These are phyloP conservation scores for Petunia hybrid DNA, from an alignment of 305 asterid species.

Conservation along the genomic window DNA sequence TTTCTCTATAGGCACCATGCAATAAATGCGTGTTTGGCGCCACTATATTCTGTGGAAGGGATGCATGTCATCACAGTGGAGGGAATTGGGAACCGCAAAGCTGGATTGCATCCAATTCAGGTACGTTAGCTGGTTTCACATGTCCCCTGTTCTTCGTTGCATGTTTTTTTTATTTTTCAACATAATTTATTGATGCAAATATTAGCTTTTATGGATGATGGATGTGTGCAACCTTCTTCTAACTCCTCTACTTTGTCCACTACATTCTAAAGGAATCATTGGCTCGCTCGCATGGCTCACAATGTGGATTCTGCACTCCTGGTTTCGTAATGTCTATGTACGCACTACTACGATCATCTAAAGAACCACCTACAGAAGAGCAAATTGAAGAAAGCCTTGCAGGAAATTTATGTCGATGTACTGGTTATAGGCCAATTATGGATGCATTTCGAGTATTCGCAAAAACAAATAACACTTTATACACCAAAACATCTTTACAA, in stretches of 20 bases:
- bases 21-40: slow-evolving; percentile 95
- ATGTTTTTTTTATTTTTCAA: neutral
- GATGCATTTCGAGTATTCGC: slow-evolving; percentile 92
- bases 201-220: slow-evolving; percentile 21
- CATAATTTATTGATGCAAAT: neutral
- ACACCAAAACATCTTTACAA: slow-evolving; percentile 57
- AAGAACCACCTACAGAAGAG: slow-evolving; percentile 71
- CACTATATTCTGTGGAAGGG: slow-evolving; percentile 94
- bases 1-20: slow-evolving; percentile 72
- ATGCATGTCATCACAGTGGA: slow-evolving; percentile 96
- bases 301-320: slow-evolving; percentile 98
- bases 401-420: slow-evolving; percentile 95
- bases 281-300: slow-evolving; percentile 91
- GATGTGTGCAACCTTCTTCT: neutral
- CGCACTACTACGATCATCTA: slow-evolving; percentile 80
- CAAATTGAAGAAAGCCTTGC: slow-evolving; percentile 94
- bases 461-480: slow-evolving; percentile 74
- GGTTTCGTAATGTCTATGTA: slow-evolving; percentile 98
- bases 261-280: slow-evolving; percentile 72
- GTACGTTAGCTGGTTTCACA: slow-evolving; percentile 44
- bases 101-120: slow-evolving; percentile 95
- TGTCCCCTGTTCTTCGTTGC: neutral
- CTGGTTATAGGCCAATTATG: slow-evolving; percentile 93
- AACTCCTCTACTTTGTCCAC: slow-evolving; percentile 34
- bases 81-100: slow-evolving; percentile 80